Evolutionary conservation across 2,329 filamentous ascomycete species (phyloP).

Genomic region (Fusarium veterinarium): DNA sequence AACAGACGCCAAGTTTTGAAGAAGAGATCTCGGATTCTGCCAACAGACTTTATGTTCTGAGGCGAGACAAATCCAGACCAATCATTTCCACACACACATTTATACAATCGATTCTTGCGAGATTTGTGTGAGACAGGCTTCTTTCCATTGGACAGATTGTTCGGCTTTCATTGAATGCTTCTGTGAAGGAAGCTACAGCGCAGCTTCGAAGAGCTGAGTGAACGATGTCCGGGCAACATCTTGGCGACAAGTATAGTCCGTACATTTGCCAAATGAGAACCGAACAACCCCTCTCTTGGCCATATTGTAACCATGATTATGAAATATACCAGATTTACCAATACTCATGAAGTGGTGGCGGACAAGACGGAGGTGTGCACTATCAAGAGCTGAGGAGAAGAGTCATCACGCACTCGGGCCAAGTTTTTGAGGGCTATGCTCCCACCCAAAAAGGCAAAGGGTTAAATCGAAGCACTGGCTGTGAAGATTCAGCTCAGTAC

Average conservation of each 20-base stretch:
- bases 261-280: not conserved
- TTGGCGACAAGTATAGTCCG: not conserved
- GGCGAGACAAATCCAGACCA: slow-evolving; percentile 31
- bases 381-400: slow-evolving; percentile 36
- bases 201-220: slow-evolving; percentile 16
- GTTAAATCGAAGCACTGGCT: slow-evolving; percentile 14
- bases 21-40: not conserved
- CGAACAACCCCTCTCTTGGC: not conserved
- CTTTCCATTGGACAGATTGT: slow-evolving; percentile 18
- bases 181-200: slow-evolving; percentile 1
- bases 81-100: slow-evolving; percentile 23
- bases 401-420: slow-evolving; percentile 42
- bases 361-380: slow-evolving; percentile 40
- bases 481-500: slow-evolving; percentile 6
- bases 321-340: slow-evolving; percentile 17
- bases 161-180: not conserved
- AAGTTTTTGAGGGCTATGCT: slow-evolving; percentile 32
- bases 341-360: slow-evolving; percentile 33
- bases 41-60: slow-evolving; percentile 18
- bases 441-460: slow-evolving; percentile 27
- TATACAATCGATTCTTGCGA: slow-evolving; percentile 1
- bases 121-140: slow-evolving; percentile 6
- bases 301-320: slow-evolving; percentile 21
- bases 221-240: not conserved
- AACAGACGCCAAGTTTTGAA: not conserved